Evolutionary conservation across 202 grass and related monocot genomes (phyloP), one percentile per base, ranked within the genome.

Genomic region (Carex arenaria): DNA sequence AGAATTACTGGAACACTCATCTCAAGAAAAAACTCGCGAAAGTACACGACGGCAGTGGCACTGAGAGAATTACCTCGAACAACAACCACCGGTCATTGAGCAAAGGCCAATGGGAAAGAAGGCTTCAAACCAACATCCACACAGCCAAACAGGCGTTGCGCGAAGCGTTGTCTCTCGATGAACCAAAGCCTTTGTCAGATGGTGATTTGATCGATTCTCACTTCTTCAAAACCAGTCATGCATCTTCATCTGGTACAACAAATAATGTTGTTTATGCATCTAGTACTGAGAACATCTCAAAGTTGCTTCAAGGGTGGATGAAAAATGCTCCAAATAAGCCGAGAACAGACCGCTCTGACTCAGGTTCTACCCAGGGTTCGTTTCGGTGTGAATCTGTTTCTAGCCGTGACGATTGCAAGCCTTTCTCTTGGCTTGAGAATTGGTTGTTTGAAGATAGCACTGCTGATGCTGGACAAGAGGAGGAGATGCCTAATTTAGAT

Each of bases 1-100:
- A 95, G 83, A 95, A 95, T 83, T 93, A 89, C 86, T 95, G 93
- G 93, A 95, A 95, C 87, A 95, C 93, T 8, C 93, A 92, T 52
- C 80, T 95, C 43, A 95, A 90, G 93, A 95, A 89, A 76, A 95
- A 95, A 55, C 86, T 95, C 45, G 52, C 7, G 28, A 90, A 70
- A 74, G 15, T 57, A 20, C 64, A 64, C 83, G 49, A 13, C 45
- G 28, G 53, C 19, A 9, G 83, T 10, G 28, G 53, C 19, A 9
- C 85, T 10, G 13, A 63, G 19, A n/a, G 32, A 14, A 49, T 49
- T 12, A n/a, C 15, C 36, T 63, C 67, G n/a, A 86, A 32, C 49
- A 82, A 52, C 62, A 59, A 22, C 34, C 26, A 10, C 45, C 14
- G 76, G 85, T 61, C 87, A 0, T 31, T 84, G 14, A 68, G 57